Percentiles rank a stretch among this genome's conserved stretches.
phyloP scores from a whole-genome alignment of 2,329 filamentous ascomycete species.

The Epichloe amarillans region DNA sequence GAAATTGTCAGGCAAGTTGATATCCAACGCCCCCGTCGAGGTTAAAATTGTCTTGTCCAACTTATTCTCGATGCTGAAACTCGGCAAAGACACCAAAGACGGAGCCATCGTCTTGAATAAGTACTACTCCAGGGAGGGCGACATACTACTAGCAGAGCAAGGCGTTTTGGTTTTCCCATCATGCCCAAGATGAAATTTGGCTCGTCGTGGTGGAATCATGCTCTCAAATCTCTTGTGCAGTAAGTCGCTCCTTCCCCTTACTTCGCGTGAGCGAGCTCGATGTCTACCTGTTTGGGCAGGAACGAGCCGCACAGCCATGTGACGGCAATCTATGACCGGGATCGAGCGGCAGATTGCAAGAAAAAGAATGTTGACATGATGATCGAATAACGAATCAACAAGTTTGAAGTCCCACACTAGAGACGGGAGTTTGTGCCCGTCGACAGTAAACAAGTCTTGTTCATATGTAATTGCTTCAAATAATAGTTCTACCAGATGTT shows the following conservation, averaged over 20 bases:
- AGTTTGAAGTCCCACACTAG: background rate
- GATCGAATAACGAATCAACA: background rate
- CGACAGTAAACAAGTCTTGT: background rate
- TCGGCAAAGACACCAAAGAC: conserved; percentile 13
- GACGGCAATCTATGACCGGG: background rate
- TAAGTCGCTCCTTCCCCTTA: background rate
- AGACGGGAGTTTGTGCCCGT: background rate
- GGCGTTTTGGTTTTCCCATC: background rate
- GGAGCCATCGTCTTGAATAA: conserved; percentile 4
- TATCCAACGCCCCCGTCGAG: conserved; percentile 13
- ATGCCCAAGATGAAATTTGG: background rate
- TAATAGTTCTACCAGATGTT: background rate
- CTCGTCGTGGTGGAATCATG: too few relatives aligned
- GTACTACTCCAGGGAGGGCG: background rate
- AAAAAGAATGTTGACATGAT: too few relatives aligned
- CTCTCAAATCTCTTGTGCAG: background rate
- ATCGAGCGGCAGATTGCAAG: too few relatives aligned
- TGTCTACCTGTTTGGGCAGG: background rate
- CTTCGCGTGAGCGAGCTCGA: background rate
- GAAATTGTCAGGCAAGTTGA: conserved; percentile 12
- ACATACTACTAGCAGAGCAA: background rate
- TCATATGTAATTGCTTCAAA: conserved; percentile 1
- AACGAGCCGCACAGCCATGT: background rate
- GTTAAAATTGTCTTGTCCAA: conserved; percentile 12
- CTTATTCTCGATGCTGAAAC: conserved; percentile 11